Base-by-base conservation (phyloP, 78 protist species). In the Dictyostelium citrinum region DNA sequence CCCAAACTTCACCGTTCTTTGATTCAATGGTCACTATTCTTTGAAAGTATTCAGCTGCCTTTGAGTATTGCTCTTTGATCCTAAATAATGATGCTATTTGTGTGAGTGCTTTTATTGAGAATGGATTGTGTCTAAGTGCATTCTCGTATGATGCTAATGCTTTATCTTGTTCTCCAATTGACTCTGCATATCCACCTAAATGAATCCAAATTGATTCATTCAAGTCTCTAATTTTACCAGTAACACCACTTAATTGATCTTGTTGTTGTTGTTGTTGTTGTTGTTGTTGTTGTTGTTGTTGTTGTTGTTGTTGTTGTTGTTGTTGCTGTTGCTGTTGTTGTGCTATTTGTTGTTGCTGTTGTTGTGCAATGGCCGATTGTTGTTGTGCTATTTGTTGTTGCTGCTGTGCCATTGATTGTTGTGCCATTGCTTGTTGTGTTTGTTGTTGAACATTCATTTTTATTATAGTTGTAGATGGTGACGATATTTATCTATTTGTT, bases 1-100 rank as follows among this genome's bases (percentile, higher is more conserved):
- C 96, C 98, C 98, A 97, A 35, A 93, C 90, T 41, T 97, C 98
- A 11, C 96, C 96, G 70, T 95, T 91, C 60, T 55, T 91, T 3
- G 64, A 2, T 2, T 97, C 97, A 20, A 91, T 35, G 7, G 61
- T 60, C 12, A 96, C 86, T 5, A 83, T 61, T 27, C 97, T 39
- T 29, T 82, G 96, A 45, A 90, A 95, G 20, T 29, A 95, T 9
- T 91, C 97, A 16, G 95, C 78, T 17, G 91, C 98, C 90, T 95
- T 95, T 11, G 78, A 81, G 24, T 80, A 97, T 43, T 93, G 92
- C 14, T 95, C 97, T 24, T 83, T 71, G n/a, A 76, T 39, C 39
- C 97, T 58, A 45, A 29, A 90, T 51, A 97, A 31, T 5, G 80
- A 72, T 16, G 97, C 98, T 12, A 93, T 64, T 35, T 97, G 96